Evolutionary conservation across 176 grass and related monocot genomes (phyloP).

Genomic region (bread wheat (Triticum aestivum)): IWGSC_CS_RefSeq_v2.1 NC_057811.1:144653423-144653922

Average conservation of each 20-base stretch:
- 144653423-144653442: too few species aligned
- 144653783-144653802: neutral
- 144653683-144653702: neutral
- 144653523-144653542: too few species aligned
- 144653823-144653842: neutral
- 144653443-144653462: too few species aligned
- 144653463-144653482: too few species aligned
- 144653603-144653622: too few species aligned
- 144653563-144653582: too few species aligned
- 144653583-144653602: too few species aligned
- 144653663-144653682: neutral
- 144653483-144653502: too few species aligned
- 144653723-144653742: neutral
- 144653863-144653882: neutral
- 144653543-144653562: too few species aligned
- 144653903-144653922: constrained; percentile 72
- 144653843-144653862: too few species aligned
- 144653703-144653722: neutral
- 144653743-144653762: neutral
- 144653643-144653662: neutral
- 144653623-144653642: too few species aligned
- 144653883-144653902: constrained; percentile 75
- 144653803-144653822: neutral
- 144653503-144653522: too few species aligned
- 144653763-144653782: neutral